Evolutionary conservation across 139 green algal genomes (phyloP).

Genomic region (Raphidocelis subcapitata): DNA sequence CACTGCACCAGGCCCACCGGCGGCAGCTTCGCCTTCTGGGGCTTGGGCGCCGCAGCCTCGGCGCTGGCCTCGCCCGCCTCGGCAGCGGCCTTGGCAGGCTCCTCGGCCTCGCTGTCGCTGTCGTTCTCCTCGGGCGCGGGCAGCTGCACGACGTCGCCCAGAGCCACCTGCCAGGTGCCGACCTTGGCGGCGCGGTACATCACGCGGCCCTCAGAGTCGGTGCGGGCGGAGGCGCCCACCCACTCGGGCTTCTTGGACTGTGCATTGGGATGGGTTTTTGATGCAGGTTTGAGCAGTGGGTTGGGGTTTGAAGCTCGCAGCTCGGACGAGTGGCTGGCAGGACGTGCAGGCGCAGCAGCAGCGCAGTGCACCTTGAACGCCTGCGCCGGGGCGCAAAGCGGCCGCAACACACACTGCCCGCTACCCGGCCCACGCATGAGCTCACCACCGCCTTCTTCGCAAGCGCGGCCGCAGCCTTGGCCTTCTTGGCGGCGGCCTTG

Average conservation of each 20-base stretch:
- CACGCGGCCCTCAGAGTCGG: constrained; percentile 12
- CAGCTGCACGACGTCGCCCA: constrained; percentile 55
- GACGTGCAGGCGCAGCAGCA: too few species aligned
- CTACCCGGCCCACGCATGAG: too few species aligned
- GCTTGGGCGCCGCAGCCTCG: neutral
- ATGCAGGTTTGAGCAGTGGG: neutral
- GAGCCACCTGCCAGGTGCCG: constrained; percentile 32
- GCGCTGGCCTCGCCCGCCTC: neutral
- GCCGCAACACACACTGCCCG: too few species aligned
- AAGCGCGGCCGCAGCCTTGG: neutral
- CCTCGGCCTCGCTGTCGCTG: constrained; percentile 29
- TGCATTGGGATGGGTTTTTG: too few species aligned
- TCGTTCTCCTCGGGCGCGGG: constrained; percentile 26
- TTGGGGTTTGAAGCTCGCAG: too few species aligned
- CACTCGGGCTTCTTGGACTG: constrained; percentile 13
- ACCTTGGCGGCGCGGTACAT: constrained; percentile 50
- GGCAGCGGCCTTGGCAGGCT: neutral
- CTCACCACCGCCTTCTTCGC: neutral
- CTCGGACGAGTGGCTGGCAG: too few species aligned
- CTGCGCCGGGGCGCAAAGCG: too few species aligned
- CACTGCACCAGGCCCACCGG: constrained; percentile 69
- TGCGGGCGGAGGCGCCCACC: constrained; percentile 26
- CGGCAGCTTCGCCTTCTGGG: neutral
- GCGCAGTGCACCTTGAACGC: too few species aligned
- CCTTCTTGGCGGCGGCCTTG: constrained; percentile 25